Evolutionary conservation across 352 stramenopile species (phyloP), one percentile per base, ranked within the genome.

Genomic region (Phytophthora litchii): DNA sequence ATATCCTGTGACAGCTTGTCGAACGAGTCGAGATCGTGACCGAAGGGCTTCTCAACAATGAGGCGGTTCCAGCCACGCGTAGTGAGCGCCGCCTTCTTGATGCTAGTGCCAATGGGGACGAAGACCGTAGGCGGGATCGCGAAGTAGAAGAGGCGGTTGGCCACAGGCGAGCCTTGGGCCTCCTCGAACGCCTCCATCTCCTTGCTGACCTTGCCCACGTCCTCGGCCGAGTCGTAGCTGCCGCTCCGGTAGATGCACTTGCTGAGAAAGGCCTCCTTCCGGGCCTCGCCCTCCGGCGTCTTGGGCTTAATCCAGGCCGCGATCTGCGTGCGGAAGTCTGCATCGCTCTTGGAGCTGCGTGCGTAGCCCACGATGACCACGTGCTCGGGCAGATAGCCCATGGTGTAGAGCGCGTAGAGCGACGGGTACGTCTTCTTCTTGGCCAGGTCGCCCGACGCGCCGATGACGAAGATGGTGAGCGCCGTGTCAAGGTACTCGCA

Each of bases 1-100:
- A 99, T 88, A 45, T 95, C 87, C 41, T 69, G 44, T 40, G 96
- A 88, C 10, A 99, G 82, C 57, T 98, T 80, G 61, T 94, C 81
- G 67, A 96, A 98, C 29, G 82, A 97, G 54, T 89, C 74, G 38
- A 97, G 80, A 73, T 99, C 97, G 44, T 95, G 86, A 44, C 97
- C 97, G 71, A 99, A 99, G 0, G 97, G 97, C 72, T 99, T 99
- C 76, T 99, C 97, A 4, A 99, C 86, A 43, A 99, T 97, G 19
- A 99, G 83, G 19, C 97, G 82, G 51, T 96, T 98, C 89, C 95
- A 99, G 36, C 95, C 96, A 31, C 64, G 85, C 36, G 71, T 72
- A n/a, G 91, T 85, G 35, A 98, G 88, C 29, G 80, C 91, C 29
- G 81, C 77, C 63, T 88, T 82, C 71, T 97, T 97, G 60, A 99